These are phyloP conservation scores for Warburgia ugandensis DNA, from an alignment of 164 flowering plant genomes.

Conservation along the genomic window DNA sequence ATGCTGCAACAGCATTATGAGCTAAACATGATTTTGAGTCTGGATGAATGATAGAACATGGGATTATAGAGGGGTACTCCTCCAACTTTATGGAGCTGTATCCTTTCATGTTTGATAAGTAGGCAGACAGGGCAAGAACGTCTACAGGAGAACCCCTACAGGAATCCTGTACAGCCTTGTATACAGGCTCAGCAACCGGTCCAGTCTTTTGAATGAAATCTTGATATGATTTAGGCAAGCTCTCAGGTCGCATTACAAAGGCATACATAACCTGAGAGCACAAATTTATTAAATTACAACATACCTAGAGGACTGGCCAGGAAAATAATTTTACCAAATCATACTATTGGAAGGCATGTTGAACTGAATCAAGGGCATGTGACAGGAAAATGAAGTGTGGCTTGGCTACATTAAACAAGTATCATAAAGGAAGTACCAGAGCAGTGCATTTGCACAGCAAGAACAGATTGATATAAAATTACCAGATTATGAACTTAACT, in stretches of 20 bases:
- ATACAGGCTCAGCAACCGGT: slow-evolving; percentile 88
- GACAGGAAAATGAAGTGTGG: too few species aligned
- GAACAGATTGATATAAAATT: too few species aligned
- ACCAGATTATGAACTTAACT: too few species aligned
- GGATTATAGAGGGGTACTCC: slow-evolving; percentile 73
- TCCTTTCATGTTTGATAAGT: slow-evolving; percentile 41
- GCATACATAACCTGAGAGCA: slow-evolving; percentile 84
- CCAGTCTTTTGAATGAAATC: slow-evolving; percentile 96
- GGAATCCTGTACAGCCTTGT: slow-evolving; percentile 85
- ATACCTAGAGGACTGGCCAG: not conserved
- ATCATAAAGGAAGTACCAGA: too few species aligned
- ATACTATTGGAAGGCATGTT: too few species aligned
- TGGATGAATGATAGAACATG: slow-evolving; percentile 94
- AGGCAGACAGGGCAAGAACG: slow-evolving; percentile 58
- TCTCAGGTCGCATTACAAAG: slow-evolving; percentile 97
- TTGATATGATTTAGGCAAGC: slow-evolving; percentile 89
- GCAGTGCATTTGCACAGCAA: too few species aligned
- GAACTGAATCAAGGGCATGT: too few species aligned
- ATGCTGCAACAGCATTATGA: slow-evolving; percentile 71
- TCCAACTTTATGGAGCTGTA: slow-evolving; percentile 41
- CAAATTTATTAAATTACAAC: not conserved
- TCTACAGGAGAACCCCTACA: slow-evolving; percentile 79
- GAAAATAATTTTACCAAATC: not conserved
- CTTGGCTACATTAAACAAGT: too few species aligned
- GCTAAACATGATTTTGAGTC: slow-evolving; percentile 63